Percentiles rank a stretch among this genome's conserved stretches.
phyloP scores from a whole-genome alignment of 352 stramenopile genomes.

The Stramenopiles sp. region DNA sequence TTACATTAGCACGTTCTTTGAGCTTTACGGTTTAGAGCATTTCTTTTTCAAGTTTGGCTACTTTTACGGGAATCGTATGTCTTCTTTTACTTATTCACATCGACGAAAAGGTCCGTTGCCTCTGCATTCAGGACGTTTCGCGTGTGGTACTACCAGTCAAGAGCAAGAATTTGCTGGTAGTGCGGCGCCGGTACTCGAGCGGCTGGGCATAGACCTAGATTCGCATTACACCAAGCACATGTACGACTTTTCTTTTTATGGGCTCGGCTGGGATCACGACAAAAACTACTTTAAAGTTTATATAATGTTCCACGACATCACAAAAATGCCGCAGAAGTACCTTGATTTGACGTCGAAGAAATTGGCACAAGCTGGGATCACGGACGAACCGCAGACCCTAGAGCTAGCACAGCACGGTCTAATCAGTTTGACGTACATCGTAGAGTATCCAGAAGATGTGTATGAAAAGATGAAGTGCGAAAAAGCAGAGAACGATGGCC shows the following conservation, averaged over 20 bases:
- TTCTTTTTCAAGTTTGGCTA: neutral
- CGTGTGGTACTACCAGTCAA: neutral
- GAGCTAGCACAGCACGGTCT: too few species aligned
- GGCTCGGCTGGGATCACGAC: neutral
- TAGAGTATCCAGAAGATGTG: too few species aligned
- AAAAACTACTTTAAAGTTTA: conserved; percentile 4
- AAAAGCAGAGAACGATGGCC: too few species aligned
- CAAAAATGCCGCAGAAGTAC: neutral
- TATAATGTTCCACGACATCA: neutral
- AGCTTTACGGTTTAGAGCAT: neutral
- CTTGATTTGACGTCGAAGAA: neutral
- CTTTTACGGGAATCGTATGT: neutral
- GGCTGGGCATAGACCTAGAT: neutral
- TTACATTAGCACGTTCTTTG: neutral
- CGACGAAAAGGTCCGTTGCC: neutral
- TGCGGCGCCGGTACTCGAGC: neutral
- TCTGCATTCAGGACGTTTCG: neutral
- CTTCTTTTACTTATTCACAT: neutral
- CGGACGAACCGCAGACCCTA: too few species aligned
- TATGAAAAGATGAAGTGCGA: too few species aligned
- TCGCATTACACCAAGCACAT: neutral
- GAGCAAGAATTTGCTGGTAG: neutral
- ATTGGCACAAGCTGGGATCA: too few species aligned
- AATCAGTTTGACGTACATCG: too few species aligned
- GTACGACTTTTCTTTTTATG: neutral